Evolutionary conservation across 2,329 filamentous ascomycete species (phyloP).

Genomic region (Botryotinia convoluta): DNA sequence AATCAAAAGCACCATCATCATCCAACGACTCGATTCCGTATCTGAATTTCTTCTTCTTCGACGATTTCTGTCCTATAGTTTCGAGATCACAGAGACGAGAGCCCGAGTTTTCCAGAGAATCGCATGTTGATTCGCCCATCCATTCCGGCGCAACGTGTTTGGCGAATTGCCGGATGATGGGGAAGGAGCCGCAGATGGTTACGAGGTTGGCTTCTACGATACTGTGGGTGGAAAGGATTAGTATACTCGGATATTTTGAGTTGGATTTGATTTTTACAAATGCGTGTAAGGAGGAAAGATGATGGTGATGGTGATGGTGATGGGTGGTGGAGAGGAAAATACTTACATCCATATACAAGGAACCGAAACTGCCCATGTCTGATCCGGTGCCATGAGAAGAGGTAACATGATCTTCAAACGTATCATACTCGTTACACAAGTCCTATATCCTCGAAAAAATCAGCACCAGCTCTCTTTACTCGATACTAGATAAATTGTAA

Average conservation of each 20-base stretch:
- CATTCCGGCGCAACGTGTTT: constrained; percentile 2
- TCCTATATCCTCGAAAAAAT: neutral
- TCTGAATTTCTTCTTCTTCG: neutral
- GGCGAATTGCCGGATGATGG: constrained; percentile 12
- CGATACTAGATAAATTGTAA: neutral
- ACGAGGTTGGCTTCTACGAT: constrained; percentile 18
- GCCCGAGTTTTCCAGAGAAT: neutral
- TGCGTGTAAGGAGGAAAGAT: neutral
- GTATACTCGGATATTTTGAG: neutral
- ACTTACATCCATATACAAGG: constrained; percentile 12
- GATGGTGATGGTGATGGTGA: neutral
- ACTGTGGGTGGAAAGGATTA: neutral
- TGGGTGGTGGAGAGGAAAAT: neutral
- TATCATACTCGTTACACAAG: constrained; percentile 11
- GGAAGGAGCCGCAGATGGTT: constrained; percentile 19
- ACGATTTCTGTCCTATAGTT: constrained; percentile 12
- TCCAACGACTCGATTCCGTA: neutral
- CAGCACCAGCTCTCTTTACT: neutral
- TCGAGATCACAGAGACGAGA: neutral
- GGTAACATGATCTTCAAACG: constrained; percentile 7
- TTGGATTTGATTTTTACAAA: neutral
- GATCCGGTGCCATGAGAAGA: neutral
- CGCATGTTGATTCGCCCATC: neutral
- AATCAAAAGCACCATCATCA: neutral
- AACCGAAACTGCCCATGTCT: constrained; percentile 13